Conservation (phyloP, 768 basidiomycete genomes). For the Plicaturopsis crispa region DNA sequence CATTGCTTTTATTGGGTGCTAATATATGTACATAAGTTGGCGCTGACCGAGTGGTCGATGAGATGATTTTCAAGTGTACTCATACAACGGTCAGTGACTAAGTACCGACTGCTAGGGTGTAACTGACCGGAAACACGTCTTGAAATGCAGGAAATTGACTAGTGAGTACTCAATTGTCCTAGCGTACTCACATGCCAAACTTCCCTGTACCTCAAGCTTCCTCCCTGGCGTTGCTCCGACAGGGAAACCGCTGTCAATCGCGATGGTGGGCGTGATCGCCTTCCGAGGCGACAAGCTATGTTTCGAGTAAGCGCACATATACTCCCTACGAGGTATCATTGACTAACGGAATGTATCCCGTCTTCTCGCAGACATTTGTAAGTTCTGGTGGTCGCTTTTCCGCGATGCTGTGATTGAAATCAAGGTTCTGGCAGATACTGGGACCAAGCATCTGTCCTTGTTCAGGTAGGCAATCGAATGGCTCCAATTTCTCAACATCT, state of each 20-base stretch:
- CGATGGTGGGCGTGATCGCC: slow-evolving; percentile 36
- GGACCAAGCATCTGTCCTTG: slow-evolving; percentile 41
- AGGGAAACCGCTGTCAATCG: slow-evolving; percentile 30
- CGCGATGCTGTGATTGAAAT: no score
- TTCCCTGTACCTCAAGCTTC: slow-evolving; percentile 10
- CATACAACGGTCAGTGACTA: slow-evolving; percentile 25
- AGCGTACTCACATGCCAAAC: background rate
- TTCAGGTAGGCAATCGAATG: slow-evolving; percentile 21
- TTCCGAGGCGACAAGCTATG: slow-evolving; percentile 42
- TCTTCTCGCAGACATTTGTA: slow-evolving; percentile 18
- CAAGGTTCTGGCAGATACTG: slow-evolving; percentile 26
- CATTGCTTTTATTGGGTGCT: background rate
- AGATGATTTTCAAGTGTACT: slow-evolving; percentile 36
- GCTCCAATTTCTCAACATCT: background rate
- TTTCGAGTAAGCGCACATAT: slow-evolving; percentile 29
- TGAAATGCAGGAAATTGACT: slow-evolving; percentile 41
- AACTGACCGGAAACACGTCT: background rate
- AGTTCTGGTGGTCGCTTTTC: no score
- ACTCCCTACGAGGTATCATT: slow-evolving; percentile 7
- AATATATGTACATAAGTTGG: slow-evolving; percentile 20
- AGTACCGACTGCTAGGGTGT: background rate
- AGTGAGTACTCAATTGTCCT: slow-evolving; percentile 15
- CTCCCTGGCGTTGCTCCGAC: slow-evolving; percentile 28
- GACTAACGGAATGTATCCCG: no score
- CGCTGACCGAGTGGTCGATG: slow-evolving; percentile 37